These are phyloP conservation scores for Capsaspora owczarzaki DNA, from an alignment of 78 protist species.

Conservation along the genomic window DNA sequence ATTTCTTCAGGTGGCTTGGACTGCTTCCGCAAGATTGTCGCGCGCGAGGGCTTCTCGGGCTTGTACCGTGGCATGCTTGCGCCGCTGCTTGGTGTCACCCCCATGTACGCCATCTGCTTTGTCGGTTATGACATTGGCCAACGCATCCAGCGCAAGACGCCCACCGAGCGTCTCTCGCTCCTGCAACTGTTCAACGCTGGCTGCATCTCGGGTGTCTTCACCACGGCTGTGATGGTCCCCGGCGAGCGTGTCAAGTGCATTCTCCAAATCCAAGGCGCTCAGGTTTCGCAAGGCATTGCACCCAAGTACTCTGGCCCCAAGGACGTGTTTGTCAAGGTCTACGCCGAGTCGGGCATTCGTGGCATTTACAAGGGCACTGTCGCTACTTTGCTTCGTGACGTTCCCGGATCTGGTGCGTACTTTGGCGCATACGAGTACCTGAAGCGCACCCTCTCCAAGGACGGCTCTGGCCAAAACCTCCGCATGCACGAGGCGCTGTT, in stretches of 20 bases:
- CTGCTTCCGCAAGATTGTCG: conserved; percentile 32
- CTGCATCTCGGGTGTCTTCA: conserved; percentile 41
- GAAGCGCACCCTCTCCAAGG: background rate
- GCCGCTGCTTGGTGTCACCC: conserved; percentile 60
- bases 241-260: conserved; percentile 61
- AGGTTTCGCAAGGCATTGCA: background rate
- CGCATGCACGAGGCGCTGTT: background rate
- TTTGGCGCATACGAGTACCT: conserved; percentile 55
- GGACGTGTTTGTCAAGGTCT: conserved; percentile 30
- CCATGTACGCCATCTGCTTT: conserved; percentile 67
- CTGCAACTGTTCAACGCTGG: conserved; percentile 31
- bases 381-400: conserved; percentile 48
- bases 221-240: conserved; percentile 52
- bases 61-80: conserved; percentile 60
- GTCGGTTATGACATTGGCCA: conserved; percentile 27
- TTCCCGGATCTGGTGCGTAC: conserved; percentile 36
- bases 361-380: conserved; percentile 35
- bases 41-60: conserved; percentile 37
- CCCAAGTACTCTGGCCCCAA: conserved; percentile 33
- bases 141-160: conserved; percentile 7
- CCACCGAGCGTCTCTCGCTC: conserved; percentile 16
- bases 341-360: conserved; percentile 45
- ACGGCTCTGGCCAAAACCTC: background rate
- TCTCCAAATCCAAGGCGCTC: conserved; percentile 34
- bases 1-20: conserved; percentile 40